Evolutionary conservation across 345 rosid genomes (phyloP).

Genomic region (Syzygium jambos): DNA sequence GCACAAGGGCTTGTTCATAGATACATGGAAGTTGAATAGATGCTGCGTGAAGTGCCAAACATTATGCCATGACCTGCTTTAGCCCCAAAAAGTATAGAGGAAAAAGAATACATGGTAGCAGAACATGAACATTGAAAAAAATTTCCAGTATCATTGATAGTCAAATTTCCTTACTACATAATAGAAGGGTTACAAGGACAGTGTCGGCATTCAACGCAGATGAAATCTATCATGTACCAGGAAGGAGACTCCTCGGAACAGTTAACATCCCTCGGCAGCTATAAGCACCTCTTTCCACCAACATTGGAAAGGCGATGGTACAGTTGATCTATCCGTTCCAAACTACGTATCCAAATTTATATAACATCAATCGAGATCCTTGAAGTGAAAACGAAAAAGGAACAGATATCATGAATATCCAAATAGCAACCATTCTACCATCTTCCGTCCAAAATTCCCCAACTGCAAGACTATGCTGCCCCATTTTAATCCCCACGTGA

Average conservation of each 20-base stretch:
- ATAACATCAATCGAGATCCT: conserved; percentile 6
- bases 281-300: neutral
- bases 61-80: neutral
- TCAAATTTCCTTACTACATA: neutral
- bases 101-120: neutral
- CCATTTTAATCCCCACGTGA: conserved; percentile 42
- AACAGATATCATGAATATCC: conserved; percentile 20
- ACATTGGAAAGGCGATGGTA: neutral
- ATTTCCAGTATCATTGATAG: neutral
- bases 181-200: neutral
- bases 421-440: conserved; percentile 4
- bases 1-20: neutral
- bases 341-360: conserved; percentile 21
- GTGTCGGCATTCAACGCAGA: neutral
- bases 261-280: neutral
- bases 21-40: neutral
- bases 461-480: conserved; percentile 1
- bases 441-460: neutral
- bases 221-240: neutral
- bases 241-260: neutral
- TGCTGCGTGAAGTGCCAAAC: neutral
- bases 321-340: conserved; percentile 10
- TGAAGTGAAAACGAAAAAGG: conserved; percentile 11
- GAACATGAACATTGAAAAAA: neutral
- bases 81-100: neutral